phyloP scores from a whole-genome alignment of 768 basidiomycete species.

The Suillus tomentosus region DNA sequence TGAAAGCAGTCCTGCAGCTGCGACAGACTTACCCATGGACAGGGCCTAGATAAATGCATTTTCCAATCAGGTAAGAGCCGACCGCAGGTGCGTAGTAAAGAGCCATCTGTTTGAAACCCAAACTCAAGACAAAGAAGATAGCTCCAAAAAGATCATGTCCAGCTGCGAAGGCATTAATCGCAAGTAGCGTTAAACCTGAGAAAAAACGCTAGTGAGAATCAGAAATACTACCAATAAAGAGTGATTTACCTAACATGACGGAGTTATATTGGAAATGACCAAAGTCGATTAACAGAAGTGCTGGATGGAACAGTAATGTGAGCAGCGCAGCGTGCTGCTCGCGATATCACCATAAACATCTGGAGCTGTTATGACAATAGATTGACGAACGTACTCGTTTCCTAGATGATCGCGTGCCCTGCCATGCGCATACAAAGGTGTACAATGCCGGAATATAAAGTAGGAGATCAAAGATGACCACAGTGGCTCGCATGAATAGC shows the following conservation, averaged over 20 bases:
- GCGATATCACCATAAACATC: conserved; percentile 3
- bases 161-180: conserved; percentile 68
- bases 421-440: conserved; percentile 67
- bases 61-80: conserved; percentile 88
- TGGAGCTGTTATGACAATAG: neutral
- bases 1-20: neutral
- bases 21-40: conserved; percentile 57
- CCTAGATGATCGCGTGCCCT: conserved; percentile 67
- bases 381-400: conserved; percentile 60
- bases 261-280: conserved; percentile 98
- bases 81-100: conserved; percentile 92
- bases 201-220: neutral
- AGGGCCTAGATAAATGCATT: conserved; percentile 82
- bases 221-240: neutral
- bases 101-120: conserved; percentile 96
- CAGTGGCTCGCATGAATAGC: conserved; percentile 80
- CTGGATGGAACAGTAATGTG: conserved; percentile 79
- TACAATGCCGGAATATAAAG: conserved; percentile 77
- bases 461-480: conserved; percentile 65
- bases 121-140: conserved; percentile 76
- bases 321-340: conserved; percentile 56
- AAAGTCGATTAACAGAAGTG: conserved; percentile 81
- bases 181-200: conserved; percentile 66
- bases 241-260: conserved; percentile 78
- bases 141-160: conserved; percentile 78